Base-by-base conservation (phyloP, 108 stramenopile genomes). In the Skeletonema grethae region DNA sequence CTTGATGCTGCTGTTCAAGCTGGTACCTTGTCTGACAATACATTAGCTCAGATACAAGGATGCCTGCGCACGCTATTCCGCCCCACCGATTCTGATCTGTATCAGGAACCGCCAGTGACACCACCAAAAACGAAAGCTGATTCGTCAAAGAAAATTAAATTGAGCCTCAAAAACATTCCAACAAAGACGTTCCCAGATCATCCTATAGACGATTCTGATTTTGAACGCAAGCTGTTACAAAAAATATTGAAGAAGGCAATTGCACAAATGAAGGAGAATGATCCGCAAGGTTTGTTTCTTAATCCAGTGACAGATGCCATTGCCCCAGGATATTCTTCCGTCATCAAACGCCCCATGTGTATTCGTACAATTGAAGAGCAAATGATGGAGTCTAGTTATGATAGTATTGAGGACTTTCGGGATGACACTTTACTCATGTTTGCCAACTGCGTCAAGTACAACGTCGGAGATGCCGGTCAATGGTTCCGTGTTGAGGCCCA, bases 231-330 rank as follows among this genome's bases (percentile, higher is more conserved):
- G 61, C 86, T 91, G 30, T 66, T 95, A 62, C 86, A 88, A 62
- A 70, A 72, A 43, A 76, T 95, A 64, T 85, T 95, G 43, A 88
- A 85, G 10, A 81, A 85, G 10, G 90, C 88, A 25, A 56, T 95
- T 5, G 63, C 76, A 39, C 75, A 75, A 24, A 87, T 95, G 89
- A 90, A 88, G 55, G 87, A 88, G 48, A 81, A 88, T 35, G 94
- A 95, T 73, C 87, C 87, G 3, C 91, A 90, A 79, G 73, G 72
- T 34, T 72, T 95, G 35, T 95, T 95, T 69, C 73, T 90, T 25
- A 90, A 95, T 64, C 94, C 91, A 62, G 94, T 95, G 15, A 90
- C 94, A n/a, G 94, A 95, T 69, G 88, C 60, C 12, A 92, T 95
- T 67, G 94, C 94, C 12, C 94, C 94, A 29, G 90, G 72, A 16